Evolutionary conservation across 139 green algal genomes (phyloP), one percentile per base, ranked within the genome.

Genomic region (Gonium pectorale): DNA sequence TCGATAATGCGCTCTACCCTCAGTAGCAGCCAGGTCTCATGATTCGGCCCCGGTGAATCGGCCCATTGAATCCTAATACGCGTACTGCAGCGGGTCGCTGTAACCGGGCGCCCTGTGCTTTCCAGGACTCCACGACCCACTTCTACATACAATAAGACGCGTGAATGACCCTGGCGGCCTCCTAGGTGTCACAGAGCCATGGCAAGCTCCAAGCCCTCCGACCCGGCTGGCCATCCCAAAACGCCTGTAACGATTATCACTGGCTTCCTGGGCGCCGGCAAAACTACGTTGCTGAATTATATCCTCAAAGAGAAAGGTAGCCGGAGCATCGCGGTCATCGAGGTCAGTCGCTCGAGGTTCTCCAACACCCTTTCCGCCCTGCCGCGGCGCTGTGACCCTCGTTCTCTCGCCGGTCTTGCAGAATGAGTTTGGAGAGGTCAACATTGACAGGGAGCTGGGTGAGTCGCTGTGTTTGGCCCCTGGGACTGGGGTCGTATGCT

Each of bases 271-370:
- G 91, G 91, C 17, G 83, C 88, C 26, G 93, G 93, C 29, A 97
- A 98, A 79, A 96, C 94, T 0, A 97, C 94, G 0, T 75, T 98
- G 17, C 81, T 98, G 22, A 98, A 98, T 71, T 86, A 94, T 80
- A 95, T 98, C 22, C 75, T 98, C 0, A 91, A 81, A 3, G 77
- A 86, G 11, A 90, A 88, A 63, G 86, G 87, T 0, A 79, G 80
- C 60, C 86, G 80, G 37, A 87, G 83, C 62, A 91, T 96, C 9
- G 90, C 90, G 15, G 93, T 97, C 6, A 93, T 97, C 29, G 94
- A 96, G 74, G 77, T 71, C 29, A 49, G 74, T 60, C 13, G 3
- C n/a, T 7, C 17, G 8, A 82, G 11, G 60, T 56, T 62, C 56
- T 72, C 74, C 74, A 70, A 82, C 74, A 37, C 13, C 29, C 54